phyloP scores from a whole-genome alignment of 2,329 filamentous ascomycete genomes.

The Ascochyta koolunga region DNA sequence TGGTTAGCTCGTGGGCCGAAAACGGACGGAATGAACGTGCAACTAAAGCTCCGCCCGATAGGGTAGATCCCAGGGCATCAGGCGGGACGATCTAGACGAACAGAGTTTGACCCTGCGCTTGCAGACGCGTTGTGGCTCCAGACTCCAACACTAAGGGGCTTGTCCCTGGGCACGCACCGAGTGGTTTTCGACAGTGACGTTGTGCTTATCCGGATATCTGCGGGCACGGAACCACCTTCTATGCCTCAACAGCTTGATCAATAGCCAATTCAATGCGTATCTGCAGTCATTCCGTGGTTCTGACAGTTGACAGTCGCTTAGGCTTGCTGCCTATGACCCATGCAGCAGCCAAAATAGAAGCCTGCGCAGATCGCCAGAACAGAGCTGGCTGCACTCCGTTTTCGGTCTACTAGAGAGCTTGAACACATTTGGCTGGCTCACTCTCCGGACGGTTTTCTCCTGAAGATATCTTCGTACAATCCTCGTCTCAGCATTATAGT shows the following conservation, averaged over 20 bases:
- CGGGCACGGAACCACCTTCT: background rate
- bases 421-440: background rate
- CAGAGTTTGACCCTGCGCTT: constrained; percentile 9
- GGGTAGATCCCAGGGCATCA: constrained; percentile 7
- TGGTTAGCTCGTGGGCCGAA: constrained; percentile 16
- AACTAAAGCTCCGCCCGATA: constrained; percentile 7
- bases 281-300: background rate
- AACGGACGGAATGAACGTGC: constrained; percentile 19
- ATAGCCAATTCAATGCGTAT: background rate
- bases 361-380: constrained; percentile 13
- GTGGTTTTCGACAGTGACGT: constrained; percentile 8
- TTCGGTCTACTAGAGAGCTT: constrained; percentile 2
- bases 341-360: background rate
- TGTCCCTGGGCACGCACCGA: constrained; percentile 11
- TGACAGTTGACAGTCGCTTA: background rate
- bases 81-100: constrained; percentile 12
- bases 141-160: constrained; percentile 6
- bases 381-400: background rate
- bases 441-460: background rate
- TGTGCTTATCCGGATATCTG: constrained; percentile 2
- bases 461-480: background rate
- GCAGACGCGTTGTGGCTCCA: constrained; percentile 10
- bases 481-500: background rate
- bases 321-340: background rate
- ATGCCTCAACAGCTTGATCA: background rate